phyloP scores from a whole-genome alignment of 1,284 basidiomycete genomes.

The Fomitopsis pinicola region DNA sequence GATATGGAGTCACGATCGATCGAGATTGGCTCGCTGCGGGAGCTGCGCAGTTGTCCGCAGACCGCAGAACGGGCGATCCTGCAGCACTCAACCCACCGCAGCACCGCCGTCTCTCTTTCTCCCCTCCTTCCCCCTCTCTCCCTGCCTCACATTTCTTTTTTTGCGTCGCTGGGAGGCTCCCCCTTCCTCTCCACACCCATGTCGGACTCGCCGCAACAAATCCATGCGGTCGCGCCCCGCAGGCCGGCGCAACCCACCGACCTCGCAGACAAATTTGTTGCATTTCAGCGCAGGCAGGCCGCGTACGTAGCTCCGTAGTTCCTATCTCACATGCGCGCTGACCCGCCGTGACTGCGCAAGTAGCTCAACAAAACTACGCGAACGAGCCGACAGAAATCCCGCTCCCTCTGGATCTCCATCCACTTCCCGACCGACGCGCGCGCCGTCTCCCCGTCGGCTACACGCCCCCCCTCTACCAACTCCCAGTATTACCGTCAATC shows the following conservation, averaged over 20 bases:
- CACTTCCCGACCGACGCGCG: constrained; percentile 24
- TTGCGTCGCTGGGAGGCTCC: constrained; percentile 8
- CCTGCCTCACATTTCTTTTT: constrained; percentile 9
- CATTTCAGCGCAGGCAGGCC: constrained; percentile 60
- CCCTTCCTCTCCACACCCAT: constrained; percentile 9
- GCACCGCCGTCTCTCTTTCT: constrained; percentile 24
- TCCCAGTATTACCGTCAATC: constrained; percentile 31
- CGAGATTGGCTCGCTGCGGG: constrained; percentile 7
- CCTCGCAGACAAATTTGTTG: constrained; percentile 62
- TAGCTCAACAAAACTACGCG: constrained; percentile 44
- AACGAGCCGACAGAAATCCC: constrained; percentile 39
- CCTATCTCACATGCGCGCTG: background rate
- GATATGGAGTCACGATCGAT: constrained; percentile 3
- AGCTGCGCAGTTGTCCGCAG: constrained; percentile 12
- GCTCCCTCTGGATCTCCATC: constrained; percentile 27
- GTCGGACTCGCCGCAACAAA: constrained; percentile 18
- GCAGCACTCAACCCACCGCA: constrained; percentile 9
- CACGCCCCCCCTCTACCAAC: constrained; percentile 24
- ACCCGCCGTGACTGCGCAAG: constrained; percentile 1
- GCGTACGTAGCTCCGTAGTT: constrained; percentile 34
- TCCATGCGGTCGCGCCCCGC: constrained; percentile 19
- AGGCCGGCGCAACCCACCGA: constrained; percentile 44
- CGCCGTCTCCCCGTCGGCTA: constrained; percentile 24
- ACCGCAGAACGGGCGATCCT: constrained; percentile 4
- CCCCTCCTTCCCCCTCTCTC: constrained; percentile 14